Evolutionary conservation across 495 filamentous ascomycete species (phyloP).

Genomic region (Talaromyces stipitatus): DNA sequence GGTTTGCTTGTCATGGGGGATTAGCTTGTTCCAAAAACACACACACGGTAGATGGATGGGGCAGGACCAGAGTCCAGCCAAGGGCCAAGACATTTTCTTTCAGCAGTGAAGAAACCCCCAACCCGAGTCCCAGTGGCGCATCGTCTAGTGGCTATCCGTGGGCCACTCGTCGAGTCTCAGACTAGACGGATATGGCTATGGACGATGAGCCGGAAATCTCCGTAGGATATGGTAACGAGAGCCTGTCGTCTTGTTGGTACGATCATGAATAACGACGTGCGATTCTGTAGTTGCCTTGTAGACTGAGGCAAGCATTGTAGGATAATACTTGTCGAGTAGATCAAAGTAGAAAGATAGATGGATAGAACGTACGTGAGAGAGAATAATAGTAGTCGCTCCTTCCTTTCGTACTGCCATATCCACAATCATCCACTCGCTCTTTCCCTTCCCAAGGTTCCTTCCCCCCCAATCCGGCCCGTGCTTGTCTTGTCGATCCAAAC

Average conservation of each 20-base stretch:
- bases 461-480: not conserved
- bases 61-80: not conserved
- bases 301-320: too few relatives aligned
- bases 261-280: too few relatives aligned
- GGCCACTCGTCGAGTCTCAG: not conserved
- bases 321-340: too few relatives aligned
- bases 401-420: not conserved
- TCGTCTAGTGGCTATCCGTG: constrained; percentile 1
- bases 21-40: not conserved
- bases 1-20: constrained; percentile 2
- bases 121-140: not conserved
- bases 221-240: too few relatives aligned
- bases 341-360: not conserved
- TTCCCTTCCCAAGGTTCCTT: not conserved
- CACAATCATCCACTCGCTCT: not conserved
- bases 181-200: not conserved
- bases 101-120: constrained; percentile 2
- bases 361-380: too few relatives aligned
- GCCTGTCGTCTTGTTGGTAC: too few relatives aligned
- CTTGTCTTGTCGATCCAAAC: constrained; percentile 5
- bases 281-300: not conserved
- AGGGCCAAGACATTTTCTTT: not conserved
- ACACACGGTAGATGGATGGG: constrained; percentile 1
- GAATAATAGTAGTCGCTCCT: too few relatives aligned
- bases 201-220: not conserved